Evolutionary conservation across 345 rosid species (phyloP).

Genomic region (Syzygium grande): DNA sequence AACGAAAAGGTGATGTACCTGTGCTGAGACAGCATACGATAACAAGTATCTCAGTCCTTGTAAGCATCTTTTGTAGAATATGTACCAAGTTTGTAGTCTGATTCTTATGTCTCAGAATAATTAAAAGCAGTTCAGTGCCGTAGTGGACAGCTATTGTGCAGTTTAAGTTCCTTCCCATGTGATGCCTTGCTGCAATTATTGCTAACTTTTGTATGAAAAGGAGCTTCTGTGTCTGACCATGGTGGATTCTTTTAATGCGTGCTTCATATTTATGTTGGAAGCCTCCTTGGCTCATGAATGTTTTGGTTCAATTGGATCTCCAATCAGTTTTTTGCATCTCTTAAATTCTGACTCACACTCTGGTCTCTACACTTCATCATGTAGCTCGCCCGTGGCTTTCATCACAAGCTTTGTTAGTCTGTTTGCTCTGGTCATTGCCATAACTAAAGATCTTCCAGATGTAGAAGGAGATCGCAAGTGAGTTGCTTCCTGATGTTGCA

Average conservation of each 20-base stretch:
- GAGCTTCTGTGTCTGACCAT: neutral
- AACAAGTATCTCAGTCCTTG: neutral
- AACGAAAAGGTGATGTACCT: neutral
- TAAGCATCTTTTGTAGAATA: neutral
- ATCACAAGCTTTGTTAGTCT: constrained; percentile 85
- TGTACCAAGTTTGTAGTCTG: neutral
- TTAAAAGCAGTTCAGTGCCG: neutral
- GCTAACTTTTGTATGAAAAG: neutral
- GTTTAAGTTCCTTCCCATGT: neutral
- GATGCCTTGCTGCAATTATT: neutral
- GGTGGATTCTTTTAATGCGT: neutral
- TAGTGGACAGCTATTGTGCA: neutral
- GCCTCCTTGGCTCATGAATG: neutral
- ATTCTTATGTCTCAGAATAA: neutral
- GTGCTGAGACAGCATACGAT: neutral
- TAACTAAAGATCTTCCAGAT: constrained; percentile 94
- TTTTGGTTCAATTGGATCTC: neutral
- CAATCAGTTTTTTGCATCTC: neutral
- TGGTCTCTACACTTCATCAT: constrained; percentile 5
- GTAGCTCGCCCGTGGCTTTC: constrained; percentile 95
- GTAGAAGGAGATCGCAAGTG: constrained; percentile 98
- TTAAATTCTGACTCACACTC: neutral
- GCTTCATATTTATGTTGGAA: neutral
- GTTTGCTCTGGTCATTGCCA: constrained; percentile 90
- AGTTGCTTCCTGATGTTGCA: constrained; percentile 13